A percentile compares a stretch with the other conserved stretches of the same genome.
These are phyloP conservation scores for Ceratocystis harringtonii DNA, from an alignment of 2,329 filamentous ascomycete genomes.

Conservation along the genomic window DNA sequence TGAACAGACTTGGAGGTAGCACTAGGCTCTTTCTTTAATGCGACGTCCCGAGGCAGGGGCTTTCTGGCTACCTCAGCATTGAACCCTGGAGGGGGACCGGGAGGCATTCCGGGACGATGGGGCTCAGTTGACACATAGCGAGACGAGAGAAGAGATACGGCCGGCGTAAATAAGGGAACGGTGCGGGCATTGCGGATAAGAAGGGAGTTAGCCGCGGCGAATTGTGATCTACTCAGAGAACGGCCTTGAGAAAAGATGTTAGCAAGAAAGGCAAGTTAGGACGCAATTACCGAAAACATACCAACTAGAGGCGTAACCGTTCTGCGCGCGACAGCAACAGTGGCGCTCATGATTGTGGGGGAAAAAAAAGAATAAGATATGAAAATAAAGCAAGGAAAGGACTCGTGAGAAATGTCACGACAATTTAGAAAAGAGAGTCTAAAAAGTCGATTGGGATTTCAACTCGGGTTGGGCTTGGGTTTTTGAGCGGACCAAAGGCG, in stretches of 20 bases:
- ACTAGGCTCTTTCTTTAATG: conserved; percentile 24
- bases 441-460: background rate
- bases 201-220: conserved; percentile 15
- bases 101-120: conserved; percentile 35
- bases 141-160: conserved; percentile 39
- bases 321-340: conserved; percentile 14
- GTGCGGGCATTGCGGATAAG: conserved; percentile 15
- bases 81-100: conserved; percentile 67
- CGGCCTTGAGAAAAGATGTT: conserved; percentile 11
- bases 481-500: background rate
- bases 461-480: background rate
- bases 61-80: conserved; percentile 83
- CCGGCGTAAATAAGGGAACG: conserved; percentile 28
- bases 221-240: conserved; percentile 16
- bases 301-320: conserved; percentile 12
- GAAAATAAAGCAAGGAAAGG: background rate
- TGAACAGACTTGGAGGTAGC: conserved; percentile 13
- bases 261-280: background rate
- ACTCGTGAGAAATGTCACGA: background rate
- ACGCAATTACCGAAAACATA: conserved; percentile 6
- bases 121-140: conserved; percentile 45
- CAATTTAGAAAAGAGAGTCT: background rate
- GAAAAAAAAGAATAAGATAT: background rate
- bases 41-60: conserved; percentile 44
- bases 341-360: conserved; percentile 16